Evolutionary conservation across 352 stramenopile species (phyloP), one percentile per base, ranked within the genome.

Genomic region (Phytophthora nicotianae): DNA sequence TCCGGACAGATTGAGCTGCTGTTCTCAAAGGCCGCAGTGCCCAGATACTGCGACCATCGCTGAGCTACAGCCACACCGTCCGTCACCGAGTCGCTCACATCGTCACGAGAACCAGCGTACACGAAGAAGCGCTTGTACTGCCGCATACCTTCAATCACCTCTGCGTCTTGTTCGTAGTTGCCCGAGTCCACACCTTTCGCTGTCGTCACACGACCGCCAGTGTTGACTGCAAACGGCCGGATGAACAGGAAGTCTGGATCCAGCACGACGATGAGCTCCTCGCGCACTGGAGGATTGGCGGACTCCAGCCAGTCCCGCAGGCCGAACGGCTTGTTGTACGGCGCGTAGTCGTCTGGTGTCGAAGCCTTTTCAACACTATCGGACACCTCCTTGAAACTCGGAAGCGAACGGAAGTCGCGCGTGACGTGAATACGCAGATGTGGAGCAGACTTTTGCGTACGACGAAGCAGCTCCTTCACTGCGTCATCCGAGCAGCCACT

Each of bases 71-170:
- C 81, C n/a, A 85, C 60, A 9, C 83, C 73, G 7, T 72, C 45
- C 5, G 26, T 32, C 2, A 93, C 78, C 0, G 69, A 52, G 32
- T 87, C 81, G 14, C 27, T 82, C 20, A 90, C 72, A 4, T 62
- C 64, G 10, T 71, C 46, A 7, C 81, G 80, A 42, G 58, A 56
- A 29, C 83, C 83, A 58, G 82, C 64, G 62, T 92, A 93, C 55
- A 95, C 83, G 50, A 89, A 90, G 51, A 93, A 91, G 23, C 61
- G 75, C 61, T 95, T 95, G 66, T 92, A 90, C 56, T 91, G 81
- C 11, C 81, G 79, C 41, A 92, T 74, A 4, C 86, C 86, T 57
- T 90, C 74, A 16, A 95, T 58, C 3, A 95, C 78, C 49, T 93
- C 83, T 0, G 61, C 55, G 41, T 91, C 66, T 17, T 65, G 58